phyloP scores from a whole-genome alignment of 345 rosid genomes.

The Alliaria petiolata region DNA sequence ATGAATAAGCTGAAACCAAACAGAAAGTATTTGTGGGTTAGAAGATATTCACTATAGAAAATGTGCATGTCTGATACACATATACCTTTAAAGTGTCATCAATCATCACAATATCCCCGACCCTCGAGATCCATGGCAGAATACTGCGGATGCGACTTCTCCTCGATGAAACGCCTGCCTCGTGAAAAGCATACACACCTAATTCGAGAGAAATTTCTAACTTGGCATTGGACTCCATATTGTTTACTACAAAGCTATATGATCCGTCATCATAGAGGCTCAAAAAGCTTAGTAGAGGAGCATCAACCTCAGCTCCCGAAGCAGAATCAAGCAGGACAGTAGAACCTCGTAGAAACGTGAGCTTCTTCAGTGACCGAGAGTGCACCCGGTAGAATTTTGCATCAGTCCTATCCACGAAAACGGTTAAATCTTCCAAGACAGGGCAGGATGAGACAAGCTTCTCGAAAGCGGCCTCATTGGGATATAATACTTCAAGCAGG shows the following conservation, averaged over 20 bases:
- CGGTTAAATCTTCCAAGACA: neutral
- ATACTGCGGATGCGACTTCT: too few species aligned
- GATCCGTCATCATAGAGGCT: neutral
- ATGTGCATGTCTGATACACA: neutral
- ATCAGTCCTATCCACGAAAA: neutral
- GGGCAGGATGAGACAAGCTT: neutral
- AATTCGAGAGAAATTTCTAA: neutral
- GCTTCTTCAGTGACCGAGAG: neutral
- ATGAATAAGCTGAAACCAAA: neutral
- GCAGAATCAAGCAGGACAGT: too few species aligned
- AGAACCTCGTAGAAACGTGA: too few species aligned
- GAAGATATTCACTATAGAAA: neutral
- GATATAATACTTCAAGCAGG: neutral
- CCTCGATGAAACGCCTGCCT: too few species aligned
- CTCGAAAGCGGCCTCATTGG: neutral
- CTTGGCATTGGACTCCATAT: neutral
- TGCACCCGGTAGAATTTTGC: neutral
- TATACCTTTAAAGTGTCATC: neutral
- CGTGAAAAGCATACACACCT: too few species aligned
- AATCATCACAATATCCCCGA: too few species aligned
- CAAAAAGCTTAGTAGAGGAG: neutral
- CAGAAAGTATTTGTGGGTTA: too few species aligned
- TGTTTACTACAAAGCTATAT: neutral
- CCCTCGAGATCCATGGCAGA: too few species aligned
- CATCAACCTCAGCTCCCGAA: neutral